Evolutionary conservation across 2,329 filamentous ascomycete species (phyloP).

Genomic region (Hortaea sp.): DNA sequence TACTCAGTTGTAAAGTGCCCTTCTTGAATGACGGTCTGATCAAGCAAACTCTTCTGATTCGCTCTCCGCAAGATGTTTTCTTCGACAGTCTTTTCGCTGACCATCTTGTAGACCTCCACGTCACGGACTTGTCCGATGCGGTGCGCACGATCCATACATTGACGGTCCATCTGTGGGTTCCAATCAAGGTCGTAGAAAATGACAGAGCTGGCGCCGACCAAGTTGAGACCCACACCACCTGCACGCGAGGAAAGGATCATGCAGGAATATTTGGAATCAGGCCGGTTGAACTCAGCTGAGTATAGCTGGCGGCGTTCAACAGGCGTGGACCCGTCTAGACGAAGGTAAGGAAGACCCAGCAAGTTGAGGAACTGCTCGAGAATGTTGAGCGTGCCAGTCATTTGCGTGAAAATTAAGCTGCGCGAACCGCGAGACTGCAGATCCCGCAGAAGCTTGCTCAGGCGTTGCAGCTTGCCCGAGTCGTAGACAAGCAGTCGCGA

Average conservation of each 20-base stretch:
- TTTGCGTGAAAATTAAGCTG: slow-evolving; percentile 96
- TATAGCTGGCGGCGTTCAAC: slow-evolving; percentile 91
- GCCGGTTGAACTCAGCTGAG: slow-evolving; percentile 85
- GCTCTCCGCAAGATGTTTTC: slow-evolving; percentile 95
- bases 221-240: slow-evolving; percentile 88
- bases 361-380: slow-evolving; percentile 97
- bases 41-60: slow-evolving; percentile 93
- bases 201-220: slow-evolving; percentile 92
- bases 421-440: slow-evolving; percentile 85
- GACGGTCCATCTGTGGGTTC: slow-evolving; percentile 99
- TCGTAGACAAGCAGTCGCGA: slow-evolving; percentile 95
- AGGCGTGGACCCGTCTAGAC: slow-evolving; percentile 91
- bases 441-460: slow-evolving; percentile 76
- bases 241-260: slow-evolving; percentile 95
- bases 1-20: slow-evolving; percentile 97
- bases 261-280: slow-evolving; percentile 79
- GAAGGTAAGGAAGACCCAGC: slow-evolving; percentile 91
- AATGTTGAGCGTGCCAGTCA: slow-evolving; percentile 97
- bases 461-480: slow-evolving; percentile 86
- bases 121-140: slow-evolving; percentile 95
- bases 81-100: slow-evolving; percentile 66
- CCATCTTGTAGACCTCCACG: slow-evolving; percentile 81
- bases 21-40: slow-evolving; percentile 97
- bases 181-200: slow-evolving; percentile 99
- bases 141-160: slow-evolving; percentile 95